Conservation (phyloP, 1,139 yeast species). For the Geotrichum bryndzae region DNA sequence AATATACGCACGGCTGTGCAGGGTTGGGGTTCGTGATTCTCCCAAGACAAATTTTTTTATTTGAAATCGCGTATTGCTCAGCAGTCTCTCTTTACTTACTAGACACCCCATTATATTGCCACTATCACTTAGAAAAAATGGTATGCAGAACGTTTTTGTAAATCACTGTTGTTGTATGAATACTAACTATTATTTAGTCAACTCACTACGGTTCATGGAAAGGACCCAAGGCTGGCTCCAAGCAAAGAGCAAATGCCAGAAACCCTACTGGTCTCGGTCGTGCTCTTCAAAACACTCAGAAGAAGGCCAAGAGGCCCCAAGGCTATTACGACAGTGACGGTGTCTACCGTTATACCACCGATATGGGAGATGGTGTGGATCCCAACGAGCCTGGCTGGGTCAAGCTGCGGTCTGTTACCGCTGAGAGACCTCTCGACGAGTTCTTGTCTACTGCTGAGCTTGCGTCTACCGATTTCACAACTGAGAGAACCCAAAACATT, state of each 20-base stretch:
- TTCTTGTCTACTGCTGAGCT: conserved; percentile 90
- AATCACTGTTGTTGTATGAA: not conserved
- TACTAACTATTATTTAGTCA: conserved; percentile 2
- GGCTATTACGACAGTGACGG: conserved; percentile 73
- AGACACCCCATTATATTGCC: not conserved
- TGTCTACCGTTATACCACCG: conserved; percentile 34
- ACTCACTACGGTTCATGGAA: conserved; percentile 50
- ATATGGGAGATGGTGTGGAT: conserved; percentile 34
- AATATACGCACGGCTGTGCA: not conserved
- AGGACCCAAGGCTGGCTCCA: conserved; percentile 77
- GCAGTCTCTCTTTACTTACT: not conserved
- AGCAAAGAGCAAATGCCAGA: conserved; percentile 59
- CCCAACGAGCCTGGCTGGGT: conserved; percentile 79
- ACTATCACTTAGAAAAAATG: not conserved
- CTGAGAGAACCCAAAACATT: conserved; percentile 78
- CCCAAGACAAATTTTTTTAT: not conserved
- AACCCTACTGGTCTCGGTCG: conserved; percentile 83
- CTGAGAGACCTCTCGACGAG: conserved; percentile 90
- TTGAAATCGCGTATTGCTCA: not conserved
- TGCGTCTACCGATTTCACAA: conserved; percentile 94
- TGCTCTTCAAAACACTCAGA: conserved; percentile 69
- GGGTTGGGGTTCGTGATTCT: not conserved
- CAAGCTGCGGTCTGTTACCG: conserved; percentile 86
- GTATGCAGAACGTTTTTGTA: not conserved
- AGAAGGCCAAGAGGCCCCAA: conserved; percentile 61